phyloP scores from a whole-genome alignment of 208 protist genomes.

The Novymonas esmeraldas region DNA sequence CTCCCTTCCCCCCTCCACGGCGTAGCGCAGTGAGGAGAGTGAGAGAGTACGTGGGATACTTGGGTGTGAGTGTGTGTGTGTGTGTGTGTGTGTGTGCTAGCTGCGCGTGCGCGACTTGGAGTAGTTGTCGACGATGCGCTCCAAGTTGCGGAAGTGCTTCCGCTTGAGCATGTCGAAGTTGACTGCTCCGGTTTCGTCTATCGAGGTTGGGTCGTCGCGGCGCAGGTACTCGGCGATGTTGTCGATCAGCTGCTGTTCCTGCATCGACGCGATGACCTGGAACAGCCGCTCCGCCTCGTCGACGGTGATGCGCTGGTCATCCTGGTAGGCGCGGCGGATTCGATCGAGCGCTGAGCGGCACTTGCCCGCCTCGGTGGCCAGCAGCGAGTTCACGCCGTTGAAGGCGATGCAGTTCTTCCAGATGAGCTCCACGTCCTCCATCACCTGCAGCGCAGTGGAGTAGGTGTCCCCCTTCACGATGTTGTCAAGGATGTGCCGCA shows the following conservation, averaged over 20 bases:
- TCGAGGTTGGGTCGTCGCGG: constrained; percentile 48
- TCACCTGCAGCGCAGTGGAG: constrained; percentile 52
- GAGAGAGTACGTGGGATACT: too few relatives aligned
- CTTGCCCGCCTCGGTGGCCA: constrained; percentile 47
- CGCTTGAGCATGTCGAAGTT: constrained; percentile 54
- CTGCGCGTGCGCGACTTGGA: constrained; percentile 28
- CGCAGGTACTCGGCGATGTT: constrained; percentile 54
- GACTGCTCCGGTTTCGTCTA: constrained; percentile 48
- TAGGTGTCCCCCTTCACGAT: constrained; percentile 60
- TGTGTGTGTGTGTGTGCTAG: constrained; percentile 3
- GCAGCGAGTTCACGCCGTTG: constrained; percentile 58
- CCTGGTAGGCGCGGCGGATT: constrained; percentile 41
- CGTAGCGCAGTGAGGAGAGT: neutral
- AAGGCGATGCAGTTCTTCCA: constrained; percentile 78
- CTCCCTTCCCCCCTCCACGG: neutral
- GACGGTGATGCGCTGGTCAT: constrained; percentile 48
- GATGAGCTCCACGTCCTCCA: constrained; percentile 70
- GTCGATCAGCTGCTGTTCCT: constrained; percentile 41
- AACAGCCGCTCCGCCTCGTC: constrained; percentile 59
- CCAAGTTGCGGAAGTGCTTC: constrained; percentile 61
- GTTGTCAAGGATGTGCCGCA: constrained; percentile 65
- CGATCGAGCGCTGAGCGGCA: constrained; percentile 50
- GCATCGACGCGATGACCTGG: constrained; percentile 33
- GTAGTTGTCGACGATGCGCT: constrained; percentile 54
- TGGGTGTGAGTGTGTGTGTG: too few relatives aligned